Conservation (phyloP, 2,329 filamentous ascomycete species). For the Exophiala phaeomuriformis region DNA sequence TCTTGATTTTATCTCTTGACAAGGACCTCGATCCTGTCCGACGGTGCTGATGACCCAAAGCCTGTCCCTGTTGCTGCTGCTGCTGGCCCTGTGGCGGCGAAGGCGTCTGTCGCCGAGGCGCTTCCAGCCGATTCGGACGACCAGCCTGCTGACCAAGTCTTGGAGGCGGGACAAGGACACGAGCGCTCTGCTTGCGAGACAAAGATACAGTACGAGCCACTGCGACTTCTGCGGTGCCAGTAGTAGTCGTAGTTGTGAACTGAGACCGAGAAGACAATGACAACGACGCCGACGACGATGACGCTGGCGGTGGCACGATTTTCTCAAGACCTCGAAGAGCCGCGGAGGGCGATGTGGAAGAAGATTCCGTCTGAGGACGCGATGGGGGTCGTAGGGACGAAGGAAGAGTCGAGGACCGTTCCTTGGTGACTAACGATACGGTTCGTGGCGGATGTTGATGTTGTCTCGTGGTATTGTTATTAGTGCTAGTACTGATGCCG, state of each 20-base stretch:
- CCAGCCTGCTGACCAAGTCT: conserved; percentile 3
- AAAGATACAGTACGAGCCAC: conserved; percentile 25
- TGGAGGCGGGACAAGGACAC: conserved; percentile 16
- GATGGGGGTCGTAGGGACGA: conserved; percentile 4
- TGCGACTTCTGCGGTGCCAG: conserved; percentile 17
- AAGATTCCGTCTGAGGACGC: background rate
- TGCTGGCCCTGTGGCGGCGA: background rate
- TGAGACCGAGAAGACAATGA: no score
- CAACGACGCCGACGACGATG: conserved; percentile 9
- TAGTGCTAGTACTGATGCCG: background rate
- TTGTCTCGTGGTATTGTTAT: no score
- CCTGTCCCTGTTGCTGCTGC: background rate
- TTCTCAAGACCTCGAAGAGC: conserved; percentile 17
- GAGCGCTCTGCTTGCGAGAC: conserved; percentile 22
- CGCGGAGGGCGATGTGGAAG: background rate
- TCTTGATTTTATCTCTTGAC: conserved; percentile 14
- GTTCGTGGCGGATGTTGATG: background rate
- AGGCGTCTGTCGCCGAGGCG: background rate
- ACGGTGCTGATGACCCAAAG: conserved; percentile 15
- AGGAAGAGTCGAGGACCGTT: conserved; percentile 18
- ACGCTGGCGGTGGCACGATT: conserved; percentile 14
- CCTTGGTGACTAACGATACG: conserved; percentile 1
- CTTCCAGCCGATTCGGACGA: conserved; percentile 7
- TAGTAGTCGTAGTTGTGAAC: background rate
- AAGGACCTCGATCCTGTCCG: conserved; percentile 14